These are phyloP conservation scores for Komagataella pseudopastoris DNA, from an alignment of 805 yeast species.

Conservation along the genomic window DNA sequence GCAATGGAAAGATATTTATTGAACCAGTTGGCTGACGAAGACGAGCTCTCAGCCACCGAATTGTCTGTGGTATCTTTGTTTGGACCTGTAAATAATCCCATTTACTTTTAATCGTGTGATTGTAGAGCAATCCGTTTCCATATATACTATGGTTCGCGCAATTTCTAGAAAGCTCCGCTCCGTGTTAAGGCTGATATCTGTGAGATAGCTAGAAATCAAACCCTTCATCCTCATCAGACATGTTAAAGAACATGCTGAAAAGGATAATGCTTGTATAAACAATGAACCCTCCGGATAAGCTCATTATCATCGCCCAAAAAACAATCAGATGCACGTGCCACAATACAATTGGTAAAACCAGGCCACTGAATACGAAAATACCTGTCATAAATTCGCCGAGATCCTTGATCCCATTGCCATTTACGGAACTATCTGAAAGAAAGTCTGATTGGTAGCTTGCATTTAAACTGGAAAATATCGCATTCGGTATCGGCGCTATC, in stretches of 20 bases:
- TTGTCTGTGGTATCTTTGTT: conserved; percentile 1
- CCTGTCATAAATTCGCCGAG: conserved; percentile 19
- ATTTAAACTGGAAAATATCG: conserved; percentile 11
- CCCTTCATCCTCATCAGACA: conserved; percentile 25
- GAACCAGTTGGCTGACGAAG: not conserved
- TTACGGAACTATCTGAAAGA: conserved; percentile 10
- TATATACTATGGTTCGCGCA: not conserved
- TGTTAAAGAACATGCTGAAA: conserved; percentile 66
- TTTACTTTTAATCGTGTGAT: not conserved
- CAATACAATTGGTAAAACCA: conserved; percentile 17
- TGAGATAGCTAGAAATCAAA: conserved; percentile 2
- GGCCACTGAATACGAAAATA: conserved; percentile 18
- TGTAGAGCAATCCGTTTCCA: not conserved
- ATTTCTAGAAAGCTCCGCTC: not conserved
- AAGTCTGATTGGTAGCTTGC: conserved; percentile 16
- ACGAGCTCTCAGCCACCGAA: not conserved
- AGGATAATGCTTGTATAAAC: conserved; percentile 74
- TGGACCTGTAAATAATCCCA: conserved; percentile 3
- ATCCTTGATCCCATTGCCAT: conserved; percentile 8
- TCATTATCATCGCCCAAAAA: conserved; percentile 32
- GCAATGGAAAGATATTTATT: not conserved
- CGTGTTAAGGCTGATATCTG: not conserved
- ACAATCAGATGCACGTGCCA: conserved; percentile 16
- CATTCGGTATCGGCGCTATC: conserved; percentile 22
- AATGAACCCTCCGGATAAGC: conserved; percentile 71